Base-by-base conservation (phyloP, 306 rosid genomes). In the Cyclanthera cordifolia region DNA sequence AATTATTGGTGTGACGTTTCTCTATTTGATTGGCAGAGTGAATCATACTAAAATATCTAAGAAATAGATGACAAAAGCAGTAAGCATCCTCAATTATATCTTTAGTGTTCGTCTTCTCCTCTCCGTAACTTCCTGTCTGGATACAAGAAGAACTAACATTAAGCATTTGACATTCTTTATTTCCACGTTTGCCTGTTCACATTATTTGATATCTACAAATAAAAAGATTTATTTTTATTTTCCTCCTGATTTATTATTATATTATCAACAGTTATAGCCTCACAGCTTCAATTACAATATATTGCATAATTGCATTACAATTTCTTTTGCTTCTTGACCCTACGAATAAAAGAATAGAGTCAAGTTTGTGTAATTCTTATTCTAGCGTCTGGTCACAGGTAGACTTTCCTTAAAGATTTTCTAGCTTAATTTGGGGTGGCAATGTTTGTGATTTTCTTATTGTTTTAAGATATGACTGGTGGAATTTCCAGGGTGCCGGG, bases 401-500 rank as follows among this genome's bases (percentile, higher is more conserved):
- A 49, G 53, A 49, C 53, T 6, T 6, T 49, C 15, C 21, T 49
- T 49, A 5, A 0, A 34, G 8, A 5, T 34, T 34, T 27, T 34
- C 37, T 34, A 34, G 41, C 41, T 5, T 34, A 34, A 5, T 54
- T 54, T 24, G 34, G 0, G 32, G 8, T 53, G 32, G n/a, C 59
- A 23, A 23, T 23, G 11, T 15, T 55, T 14, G 39, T 13, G 61
- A 55, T 55, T 25, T 56, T 24, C 39, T 25, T 25, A 1, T 8
- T 11, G 52, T 15, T 1, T 25, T 55, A 25, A 55, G 37, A 55
- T 25, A 71, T 76, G 30, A 67, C 28, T 53, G 66, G 4, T 30
- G 9, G 4, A 9, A 23, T 32, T 20, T 77, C 53, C 79, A 93
- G 98, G 98, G 98, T 60, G 98, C 98, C 57, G 98, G 96, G 55